Base-by-base conservation (phyloP, 2,329 filamentous ascomycete species). In the Eutypa lata region DNA sequence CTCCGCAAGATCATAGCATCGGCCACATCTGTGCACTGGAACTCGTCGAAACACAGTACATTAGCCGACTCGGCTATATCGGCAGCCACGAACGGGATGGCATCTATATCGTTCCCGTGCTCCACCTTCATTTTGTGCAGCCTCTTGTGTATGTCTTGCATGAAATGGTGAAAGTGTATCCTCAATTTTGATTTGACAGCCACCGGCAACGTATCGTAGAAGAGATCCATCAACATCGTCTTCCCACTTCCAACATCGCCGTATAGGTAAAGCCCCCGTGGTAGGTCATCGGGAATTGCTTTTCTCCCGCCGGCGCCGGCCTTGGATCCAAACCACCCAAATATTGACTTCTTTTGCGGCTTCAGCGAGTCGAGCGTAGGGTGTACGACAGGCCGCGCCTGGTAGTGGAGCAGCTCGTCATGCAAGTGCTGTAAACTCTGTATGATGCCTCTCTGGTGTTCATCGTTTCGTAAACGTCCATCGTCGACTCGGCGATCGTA, bases 131-230 rank as follows among this genome's bases (percentile, higher is more conserved):
- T 87, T 67, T 84, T 85, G 75, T 97, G 94, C 64, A 97, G 76
- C 55, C 93, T 82, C 70, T 88, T 91, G 74, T 99, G 94, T 47
- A 97, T 88, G 70, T 96, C 90, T 71, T 97, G 94, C 94, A 99
- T 99, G 77, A 99, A 99, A 71, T 96, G 96, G 77, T 97, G 91
- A 73, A 99, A 99, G 76, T 99, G 94, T 65, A 99, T 97, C 47
- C 94, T 82, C 46, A 88, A 95, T 76, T 96, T 97, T 31, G 85
- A 84, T 53, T 79, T 81, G 59, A 97, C 91, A 54, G 88, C 87
- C 16, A 76, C 70, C 0, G 94, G 94, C 21, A 97, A 76, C 0
- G 93, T 97, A 59, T 97, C 92, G 75, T 92, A 96, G 71, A 97
- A 97, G 48, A 99, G 78, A 68, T 99, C 93, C 94, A 99, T 99